Evolutionary conservation across 2,329 filamentous ascomycete genomes (phyloP), one percentile per base, ranked within the genome.

Genomic region (Fusarium austroafricanum): DNA sequence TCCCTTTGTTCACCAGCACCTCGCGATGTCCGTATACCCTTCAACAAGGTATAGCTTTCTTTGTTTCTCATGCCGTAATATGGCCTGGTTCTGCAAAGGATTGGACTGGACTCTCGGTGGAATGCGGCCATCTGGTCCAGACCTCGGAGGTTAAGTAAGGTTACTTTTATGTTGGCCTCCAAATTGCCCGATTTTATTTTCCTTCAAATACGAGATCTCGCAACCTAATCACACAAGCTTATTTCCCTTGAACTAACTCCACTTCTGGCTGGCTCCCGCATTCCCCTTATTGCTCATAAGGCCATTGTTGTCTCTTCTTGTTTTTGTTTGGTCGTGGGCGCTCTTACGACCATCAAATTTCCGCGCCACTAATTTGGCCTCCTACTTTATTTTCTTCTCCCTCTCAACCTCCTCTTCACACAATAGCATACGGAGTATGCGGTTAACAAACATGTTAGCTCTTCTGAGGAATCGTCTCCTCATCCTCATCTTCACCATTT

Each of bases 401-500:
- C n/a, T 20, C 28, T 31, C 45, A 31, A 23, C 23, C 26, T 15
- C 21, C 40, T 33, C 42, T 5, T 35, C 29, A 20, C 20, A 35
- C 44, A 17, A 46, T n/a, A n/a, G n/a, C 52, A 28, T 58, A 33
- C 31, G 4, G 14, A 17, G 14, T 15, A 23, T 37, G 26, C 44
- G 28, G 26, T 64, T 64, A 43, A 64, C 45, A 31, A 59, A 17
- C 20, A 63, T 64, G 60, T 35, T 45, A 64, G 61, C 61, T 20
- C 31, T 59, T 14, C 18, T 64, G 29, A 57, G 61, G 29, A 64
- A 63, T 12, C 45, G 59, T 23, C 45, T 64, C 20, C 20, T 64
- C 29, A 43, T 64, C 8, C 21, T 64, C 3, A 46, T 67, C 50
- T 67, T 67, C 33, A 67, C 63, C 45, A 51, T 67, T 29, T 67